Conservation (phyloP, 768 basidiomycete species). For the Solioccasus polychromus region DNA sequence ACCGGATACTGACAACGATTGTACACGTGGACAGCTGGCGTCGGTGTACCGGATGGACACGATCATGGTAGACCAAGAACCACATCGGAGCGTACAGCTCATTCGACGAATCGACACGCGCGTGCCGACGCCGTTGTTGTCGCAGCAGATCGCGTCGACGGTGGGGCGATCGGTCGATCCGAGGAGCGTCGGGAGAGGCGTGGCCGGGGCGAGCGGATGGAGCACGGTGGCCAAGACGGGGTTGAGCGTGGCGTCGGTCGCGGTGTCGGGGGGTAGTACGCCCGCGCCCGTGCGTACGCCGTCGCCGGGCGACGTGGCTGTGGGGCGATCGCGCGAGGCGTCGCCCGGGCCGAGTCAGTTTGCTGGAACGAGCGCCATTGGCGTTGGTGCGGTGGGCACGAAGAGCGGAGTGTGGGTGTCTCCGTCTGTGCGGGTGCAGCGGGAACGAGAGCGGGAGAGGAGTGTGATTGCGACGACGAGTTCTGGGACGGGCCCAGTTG, state of each 20-base stretch:
- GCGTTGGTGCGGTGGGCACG: neutral
- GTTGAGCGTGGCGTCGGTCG: neutral
- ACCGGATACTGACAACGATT: too few relatives aligned
- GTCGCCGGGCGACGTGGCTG: too few relatives aligned
- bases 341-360: constrained; percentile 9
- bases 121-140: constrained; percentile 70
- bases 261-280: constrained; percentile 8
- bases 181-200: constrained; percentile 19
- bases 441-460: constrained; percentile 4
- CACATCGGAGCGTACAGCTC: constrained; percentile 81
- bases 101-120: constrained; percentile 80
- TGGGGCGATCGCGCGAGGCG: constrained; percentile 2
- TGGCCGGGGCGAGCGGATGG: constrained; percentile 13
- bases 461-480: neutral
- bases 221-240: constrained; percentile 17
- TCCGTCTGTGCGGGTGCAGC: constrained; percentile 17
- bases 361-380: neutral
- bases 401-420: constrained; percentile 20
- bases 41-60: constrained; percentile 79
- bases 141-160: constrained; percentile 38
- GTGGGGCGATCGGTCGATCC: constrained; percentile 64
- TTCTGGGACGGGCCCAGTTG: neutral
- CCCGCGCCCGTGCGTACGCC: constrained; percentile 16
- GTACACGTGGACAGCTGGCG: constrained; percentile 54
- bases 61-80: constrained; percentile 89